phyloP scores from a whole-genome alignment of 2,329 filamentous ascomycete species.

The Biscogniauxia sp. region DNA sequence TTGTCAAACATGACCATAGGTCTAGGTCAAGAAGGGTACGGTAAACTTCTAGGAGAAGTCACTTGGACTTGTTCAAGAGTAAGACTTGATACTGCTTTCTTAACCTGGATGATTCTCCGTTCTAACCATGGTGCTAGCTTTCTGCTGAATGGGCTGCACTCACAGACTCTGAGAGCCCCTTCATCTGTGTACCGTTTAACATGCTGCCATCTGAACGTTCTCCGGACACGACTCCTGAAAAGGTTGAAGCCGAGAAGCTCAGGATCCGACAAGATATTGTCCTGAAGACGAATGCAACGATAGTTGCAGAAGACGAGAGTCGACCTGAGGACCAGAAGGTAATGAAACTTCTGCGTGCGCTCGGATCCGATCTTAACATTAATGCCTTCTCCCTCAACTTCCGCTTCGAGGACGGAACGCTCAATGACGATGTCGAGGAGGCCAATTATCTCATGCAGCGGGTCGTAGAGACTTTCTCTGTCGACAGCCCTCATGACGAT shows the following conservation, averaged over 20 bases:
- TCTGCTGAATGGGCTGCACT: slow-evolving; percentile 42
- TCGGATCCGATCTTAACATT: slow-evolving; percentile 48
- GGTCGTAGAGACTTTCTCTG: slow-evolving; percentile 41
- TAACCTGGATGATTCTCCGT: too few species aligned
- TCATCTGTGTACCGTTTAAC: slow-evolving; percentile 43
- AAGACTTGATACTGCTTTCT: slow-evolving; percentile 1
- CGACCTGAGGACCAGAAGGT: slow-evolving; percentile 31
- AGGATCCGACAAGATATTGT: slow-evolving; percentile 40
- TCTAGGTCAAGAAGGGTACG: slow-evolving; percentile 40
- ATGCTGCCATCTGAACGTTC: slow-evolving; percentile 37
- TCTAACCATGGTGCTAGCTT: slow-evolving; percentile 24
- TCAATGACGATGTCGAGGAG: slow-evolving; percentile 45
- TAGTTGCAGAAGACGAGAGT: slow-evolving; percentile 30
- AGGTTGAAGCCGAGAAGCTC: slow-evolving; percentile 36
- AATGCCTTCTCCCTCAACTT: slow-evolving; percentile 46
- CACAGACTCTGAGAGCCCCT: slow-evolving; percentile 32
- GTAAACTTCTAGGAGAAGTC: slow-evolving; percentile 40
- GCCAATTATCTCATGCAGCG: slow-evolving; percentile 47
- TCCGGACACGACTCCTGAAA: slow-evolving; percentile 20
- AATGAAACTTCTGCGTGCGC: slow-evolving; percentile 37
- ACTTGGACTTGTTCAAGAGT: slow-evolving; percentile 43
- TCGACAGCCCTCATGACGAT: slow-evolving; percentile 39
- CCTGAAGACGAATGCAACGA: slow-evolving; percentile 34
- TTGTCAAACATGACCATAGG: slow-evolving; percentile 44
- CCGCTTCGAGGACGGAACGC: slow-evolving; percentile 34